Conservation (phyloP, 2,329 filamentous ascomycete genomes). For the Scolecobasidium constrictum region DNA sequence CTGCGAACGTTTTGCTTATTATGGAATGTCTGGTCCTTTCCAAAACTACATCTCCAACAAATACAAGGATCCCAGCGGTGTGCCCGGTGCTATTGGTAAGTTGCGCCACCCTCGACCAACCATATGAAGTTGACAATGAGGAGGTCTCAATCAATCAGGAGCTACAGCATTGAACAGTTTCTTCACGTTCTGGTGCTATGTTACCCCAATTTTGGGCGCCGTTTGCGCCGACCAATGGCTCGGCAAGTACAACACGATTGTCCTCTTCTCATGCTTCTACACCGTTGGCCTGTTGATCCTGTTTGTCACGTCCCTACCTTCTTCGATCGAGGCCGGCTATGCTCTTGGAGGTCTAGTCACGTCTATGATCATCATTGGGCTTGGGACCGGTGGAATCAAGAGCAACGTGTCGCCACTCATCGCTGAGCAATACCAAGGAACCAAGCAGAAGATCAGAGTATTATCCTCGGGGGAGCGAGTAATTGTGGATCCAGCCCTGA, state of each 20-base stretch:
- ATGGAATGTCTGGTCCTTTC: conserved; percentile 34
- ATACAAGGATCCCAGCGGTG: conserved; percentile 16
- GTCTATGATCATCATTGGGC: conserved; percentile 56
- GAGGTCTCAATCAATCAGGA: conserved; percentile 29
- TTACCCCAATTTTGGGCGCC: conserved; percentile 36
- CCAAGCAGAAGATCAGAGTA: conserved; percentile 28
- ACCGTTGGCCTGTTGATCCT: conserved; percentile 57
- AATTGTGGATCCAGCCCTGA: conserved; percentile 27
- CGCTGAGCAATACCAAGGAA: conserved; percentile 36
- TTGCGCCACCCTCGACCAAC: not conserved
- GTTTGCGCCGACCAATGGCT: conserved; percentile 55
- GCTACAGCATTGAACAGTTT: conserved; percentile 36
- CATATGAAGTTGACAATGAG: conserved; percentile 2
- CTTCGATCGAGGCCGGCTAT: conserved; percentile 47
- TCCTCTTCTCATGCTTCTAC: conserved; percentile 52
- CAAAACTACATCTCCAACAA: conserved; percentile 39
- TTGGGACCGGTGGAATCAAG: conserved; percentile 74
- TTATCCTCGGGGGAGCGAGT: conserved; percentile 24
- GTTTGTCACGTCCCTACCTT: conserved; percentile 52
- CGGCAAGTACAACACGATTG: conserved; percentile 60
- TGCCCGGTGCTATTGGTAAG: conserved; percentile 11
- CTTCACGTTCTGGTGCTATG: conserved; percentile 36
- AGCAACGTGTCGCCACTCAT: conserved; percentile 53
- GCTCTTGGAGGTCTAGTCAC: conserved; percentile 54
- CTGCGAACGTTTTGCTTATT: conserved; percentile 40